phyloP scores from a whole-genome alignment of 1,284 basidiomycete genomes.

The Sutorius eximius region DNA sequence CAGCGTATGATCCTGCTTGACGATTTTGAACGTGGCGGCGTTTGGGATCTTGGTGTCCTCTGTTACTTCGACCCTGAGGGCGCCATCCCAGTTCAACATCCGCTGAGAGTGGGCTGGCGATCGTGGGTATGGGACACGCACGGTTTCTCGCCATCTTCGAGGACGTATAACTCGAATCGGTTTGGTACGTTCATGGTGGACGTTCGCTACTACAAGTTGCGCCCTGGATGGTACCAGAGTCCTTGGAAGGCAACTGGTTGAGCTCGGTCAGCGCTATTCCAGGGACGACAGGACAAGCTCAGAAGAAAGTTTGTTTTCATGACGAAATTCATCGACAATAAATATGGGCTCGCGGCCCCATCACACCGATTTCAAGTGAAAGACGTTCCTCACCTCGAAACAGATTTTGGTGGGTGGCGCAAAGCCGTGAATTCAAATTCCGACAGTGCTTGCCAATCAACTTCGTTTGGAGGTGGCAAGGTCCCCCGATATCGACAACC shows the following conservation, averaged over 20 bases:
- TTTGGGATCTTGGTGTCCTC: slow-evolving; percentile 98
- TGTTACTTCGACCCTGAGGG: slow-evolving; percentile 76
- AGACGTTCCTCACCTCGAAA: slow-evolving; percentile 16
- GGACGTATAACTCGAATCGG: slow-evolving; percentile 88
- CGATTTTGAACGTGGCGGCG: slow-evolving; percentile 89
- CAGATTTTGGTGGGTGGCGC: slow-evolving; percentile 14
- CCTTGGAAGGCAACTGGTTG: neutral
- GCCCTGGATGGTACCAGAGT: slow-evolving; percentile 2
- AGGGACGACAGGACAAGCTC: neutral
- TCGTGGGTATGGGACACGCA: slow-evolving; percentile 45
- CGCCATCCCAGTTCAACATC: neutral
- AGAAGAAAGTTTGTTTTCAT: slow-evolving; percentile 48
- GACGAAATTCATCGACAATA: slow-evolving; percentile 65
- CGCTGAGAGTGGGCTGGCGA: neutral
- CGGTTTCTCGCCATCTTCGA: slow-evolving; percentile 91
- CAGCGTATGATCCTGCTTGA: slow-evolving; percentile 97
- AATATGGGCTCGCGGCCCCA: slow-evolving; percentile 56
- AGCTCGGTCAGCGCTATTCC: neutral
- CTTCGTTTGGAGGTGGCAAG: slow-evolving; percentile 20
- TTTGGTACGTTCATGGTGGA: slow-evolving; percentile 86
- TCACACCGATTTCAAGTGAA: slow-evolving; percentile 37
- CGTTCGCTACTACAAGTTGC: neutral
- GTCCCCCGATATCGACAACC: slow-evolving; percentile 45
- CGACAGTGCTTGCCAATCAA: slow-evolving; percentile 15
- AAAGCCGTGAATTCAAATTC: slow-evolving; percentile 27